Conservation (phyloP, 2,329 filamentous ascomycete genomes). For the Pseudocercospora eumusae region DNA sequence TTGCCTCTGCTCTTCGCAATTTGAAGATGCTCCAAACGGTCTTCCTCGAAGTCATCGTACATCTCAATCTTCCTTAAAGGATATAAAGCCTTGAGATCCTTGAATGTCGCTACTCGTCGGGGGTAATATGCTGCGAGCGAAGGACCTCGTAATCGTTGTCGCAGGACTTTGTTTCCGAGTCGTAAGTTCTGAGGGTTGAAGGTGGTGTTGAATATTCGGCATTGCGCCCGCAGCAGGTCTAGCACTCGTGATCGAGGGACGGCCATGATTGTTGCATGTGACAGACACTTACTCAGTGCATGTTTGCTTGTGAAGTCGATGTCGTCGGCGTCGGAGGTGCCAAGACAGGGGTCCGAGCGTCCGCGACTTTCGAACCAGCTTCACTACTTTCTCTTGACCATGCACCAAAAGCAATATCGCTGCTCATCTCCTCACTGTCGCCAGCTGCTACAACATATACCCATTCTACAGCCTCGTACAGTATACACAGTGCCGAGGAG, state of each 20-base stretch:
- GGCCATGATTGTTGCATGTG: conserved; percentile 46
- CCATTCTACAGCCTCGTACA: not conserved
- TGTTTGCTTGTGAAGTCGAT: not conserved
- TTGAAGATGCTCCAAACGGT: conserved; percentile 71
- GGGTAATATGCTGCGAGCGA: conserved; percentile 87
- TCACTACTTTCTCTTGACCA: not conserved
- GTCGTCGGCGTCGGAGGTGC: conserved; percentile 1
- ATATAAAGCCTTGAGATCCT: conserved; percentile 72
- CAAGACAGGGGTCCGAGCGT: not conserved
- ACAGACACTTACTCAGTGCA: not conserved
- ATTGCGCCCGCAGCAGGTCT: conserved; percentile 88
- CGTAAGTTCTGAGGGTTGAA: conserved; percentile 84
- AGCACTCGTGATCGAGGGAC: conserved; percentile 56
- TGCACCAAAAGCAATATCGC: conserved; percentile 6
- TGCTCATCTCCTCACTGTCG: conserved; percentile 40
- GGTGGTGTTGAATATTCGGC: conserved; percentile 84
- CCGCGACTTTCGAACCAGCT: not conserved
- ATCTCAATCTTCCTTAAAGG: conserved; percentile 60
- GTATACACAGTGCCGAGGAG: conserved; percentile 36
- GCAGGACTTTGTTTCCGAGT: conserved; percentile 87
- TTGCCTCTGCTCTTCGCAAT: conserved; percentile 74
- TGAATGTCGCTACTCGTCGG: conserved; percentile 67
- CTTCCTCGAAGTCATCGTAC: conserved; percentile 74
- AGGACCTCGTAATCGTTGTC: conserved; percentile 83
- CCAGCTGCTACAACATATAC: conserved; percentile 8